Conservation (phyloP, 2,329 filamentous ascomycete species). For the Thelonectria discophora region DNA sequence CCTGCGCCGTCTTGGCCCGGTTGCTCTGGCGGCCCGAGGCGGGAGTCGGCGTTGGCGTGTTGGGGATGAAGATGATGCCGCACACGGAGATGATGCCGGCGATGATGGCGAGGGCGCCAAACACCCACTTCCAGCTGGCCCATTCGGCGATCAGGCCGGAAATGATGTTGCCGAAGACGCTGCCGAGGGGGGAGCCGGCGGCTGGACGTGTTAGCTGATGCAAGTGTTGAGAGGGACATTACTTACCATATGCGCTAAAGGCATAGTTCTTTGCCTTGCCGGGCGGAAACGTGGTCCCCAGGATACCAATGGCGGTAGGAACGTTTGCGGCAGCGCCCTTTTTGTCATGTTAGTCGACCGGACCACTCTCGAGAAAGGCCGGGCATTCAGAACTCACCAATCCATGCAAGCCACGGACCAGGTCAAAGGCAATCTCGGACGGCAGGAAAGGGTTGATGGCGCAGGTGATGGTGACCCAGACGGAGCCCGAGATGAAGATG, state of each 20-base stretch:
- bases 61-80: slow-evolving; percentile 68
- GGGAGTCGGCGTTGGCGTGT: slow-evolving; percentile 50
- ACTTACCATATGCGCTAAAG: slow-evolving; percentile 68
- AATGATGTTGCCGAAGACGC: slow-evolving; percentile 71
- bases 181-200: slow-evolving; percentile 71
- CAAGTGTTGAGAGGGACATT: too few relatives aligned
- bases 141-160: slow-evolving; percentile 71
- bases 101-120: slow-evolving; percentile 70
- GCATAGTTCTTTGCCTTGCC: slow-evolving; percentile 76
- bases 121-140: slow-evolving; percentile 72
- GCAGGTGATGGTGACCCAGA: slow-evolving; percentile 68
- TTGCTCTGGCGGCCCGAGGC: slow-evolving; percentile 37
- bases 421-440: slow-evolving; percentile 73
- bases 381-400: slow-evolving; percentile 55
- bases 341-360: neutral
- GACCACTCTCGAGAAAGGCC: neutral
- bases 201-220: slow-evolving; percentile 45
- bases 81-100: slow-evolving; percentile 64
- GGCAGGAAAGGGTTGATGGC: slow-evolving; percentile 70
- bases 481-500: slow-evolving; percentile 71
- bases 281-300: slow-evolving; percentile 72
- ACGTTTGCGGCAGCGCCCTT: slow-evolving; percentile 74
- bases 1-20: slow-evolving; percentile 51
- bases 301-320: slow-evolving; percentile 74
- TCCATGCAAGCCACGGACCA: slow-evolving; percentile 73